Evolutionary conservation across 83 land plant genomes (phyloP), one percentile per base, ranked within the genome.

Genomic region (Larix sibirica): DNA sequence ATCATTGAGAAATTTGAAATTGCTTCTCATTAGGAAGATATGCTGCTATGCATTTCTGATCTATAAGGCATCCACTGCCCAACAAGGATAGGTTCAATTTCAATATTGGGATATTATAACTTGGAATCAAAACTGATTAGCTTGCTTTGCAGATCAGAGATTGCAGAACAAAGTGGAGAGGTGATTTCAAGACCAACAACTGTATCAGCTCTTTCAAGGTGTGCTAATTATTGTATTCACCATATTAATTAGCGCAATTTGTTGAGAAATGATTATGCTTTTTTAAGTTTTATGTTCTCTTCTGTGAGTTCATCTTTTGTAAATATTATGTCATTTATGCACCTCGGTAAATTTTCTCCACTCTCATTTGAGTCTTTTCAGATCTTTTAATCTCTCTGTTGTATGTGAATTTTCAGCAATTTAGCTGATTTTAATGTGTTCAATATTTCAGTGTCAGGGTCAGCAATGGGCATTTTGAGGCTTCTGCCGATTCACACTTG

Each of bases 141-240:
- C 58, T 47, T 66, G 31, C 50, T 24, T 42, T 84, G 47, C 86
- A 91, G 94, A 28, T 76, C 79, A 61, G 95, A 93, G 26, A 66
- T 83, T 12, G 94, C 94, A 9, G 94, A 93, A 83, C 95, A 86
- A 80, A 93, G 94, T 90, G 92, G 92, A 12, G 95, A 91, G 65
- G 78, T 88, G 60, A 8, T 79, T 16, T 80, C 87, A 54, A 82
- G 84, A 65, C 83, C 90, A 28, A 20, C 82, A 17, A 23, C 88
- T 79, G 85, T 80, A n/a, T 85, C 91, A 54, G 76, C 80, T 13
- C 79, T 84, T 28, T 61, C 84, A 38, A 89, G 94, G 93, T 91
- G 82, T 6, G 18, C 20, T n/a, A 36, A 38, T 81, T 8, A 18
- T 16, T 33, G 6, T 23, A 56, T 56, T 56, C 16, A 14, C 59